Base-by-base conservation (phyloP, 2,329 filamentous ascomycete genomes). In the Colletotrichum sp. region DNA sequence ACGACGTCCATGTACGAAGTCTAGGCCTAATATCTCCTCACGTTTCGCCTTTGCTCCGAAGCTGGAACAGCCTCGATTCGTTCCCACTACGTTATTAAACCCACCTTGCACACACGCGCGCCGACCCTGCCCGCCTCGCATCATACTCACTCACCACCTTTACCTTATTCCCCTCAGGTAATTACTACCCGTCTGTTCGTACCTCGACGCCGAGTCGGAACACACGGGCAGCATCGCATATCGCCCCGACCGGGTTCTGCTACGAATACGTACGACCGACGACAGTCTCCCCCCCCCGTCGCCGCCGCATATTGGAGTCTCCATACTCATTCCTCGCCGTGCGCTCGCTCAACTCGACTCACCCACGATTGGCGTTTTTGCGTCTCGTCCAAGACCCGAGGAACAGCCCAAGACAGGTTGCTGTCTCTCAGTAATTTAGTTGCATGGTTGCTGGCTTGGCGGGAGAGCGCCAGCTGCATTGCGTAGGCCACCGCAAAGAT, bases 391-490 rank as follows among this genome's bases (percentile, higher is more conserved):
- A 36, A 34, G 78, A 24, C 62, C 26, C 39, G 39, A 64, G 52
- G 36, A 63, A 44, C 59, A 63, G 24, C 59, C 66, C 55, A 71
- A 62, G 28, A 57, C 59, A 36, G 32, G 69, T 36, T 30, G 59
- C 24, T 76, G 74, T 76, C 74, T 76, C 70, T 73, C 74, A 76
- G 28, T 75, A 77, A 77, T 75, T 77, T 77, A 30, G 15, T 69
- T 77, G 75, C 75, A 69, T 76, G 70, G 59, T 76, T 74, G 28
- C 72, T 77, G 71, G 75, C 75, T 77, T 75, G 75, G 72, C 71
- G 55, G 30, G 10, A 9, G 36, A 36, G 32, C 21, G 28, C 62
- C 44, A 24, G 21, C 62, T 16, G 34, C 21, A 36, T 24, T 32
- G 32, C 21, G 24, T 30, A 66, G n/a, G 30, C 34, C n/a, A 64